phyloP scores from a whole-genome alignment of 805 yeast species.

The Teunomyces barrocoloradensis region DNA sequence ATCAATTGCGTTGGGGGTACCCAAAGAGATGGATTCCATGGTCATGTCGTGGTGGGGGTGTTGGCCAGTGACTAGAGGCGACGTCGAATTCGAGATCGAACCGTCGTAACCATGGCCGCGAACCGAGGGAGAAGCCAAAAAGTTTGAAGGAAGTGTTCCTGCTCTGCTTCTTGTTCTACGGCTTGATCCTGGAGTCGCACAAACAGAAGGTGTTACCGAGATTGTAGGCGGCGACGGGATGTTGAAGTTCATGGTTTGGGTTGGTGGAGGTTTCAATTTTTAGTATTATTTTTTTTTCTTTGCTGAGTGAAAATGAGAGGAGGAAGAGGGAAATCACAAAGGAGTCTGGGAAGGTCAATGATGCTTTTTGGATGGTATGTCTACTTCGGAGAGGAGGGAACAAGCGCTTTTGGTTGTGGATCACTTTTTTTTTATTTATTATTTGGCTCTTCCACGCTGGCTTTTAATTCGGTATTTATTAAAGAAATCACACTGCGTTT shows the following conservation, averaged over 20 bases:
- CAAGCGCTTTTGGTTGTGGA: no score
- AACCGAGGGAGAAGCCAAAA: slow-evolving; percentile 20
- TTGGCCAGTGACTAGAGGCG: slow-evolving; percentile 5
- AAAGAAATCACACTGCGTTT: background rate
- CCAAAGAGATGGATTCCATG: slow-evolving; percentile 19
- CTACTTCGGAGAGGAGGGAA: no score
- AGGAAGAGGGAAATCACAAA: background rate
- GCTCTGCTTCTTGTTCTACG: slow-evolving; percentile 60
- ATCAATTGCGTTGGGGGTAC: slow-evolving; percentile 17
- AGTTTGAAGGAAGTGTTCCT: slow-evolving; percentile 73
- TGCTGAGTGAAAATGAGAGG: background rate
- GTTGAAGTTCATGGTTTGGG: slow-evolving; percentile 3
- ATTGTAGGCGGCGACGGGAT: slow-evolving; percentile 32
- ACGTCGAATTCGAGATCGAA: slow-evolving; percentile 9
- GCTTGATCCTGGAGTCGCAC: slow-evolving; percentile 7
- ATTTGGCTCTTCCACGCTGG: no score
- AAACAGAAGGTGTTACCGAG: slow-evolving; percentile 28
- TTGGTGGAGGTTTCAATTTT: background rate
- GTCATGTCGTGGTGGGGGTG: slow-evolving; percentile 6
- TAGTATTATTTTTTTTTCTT: background rate
- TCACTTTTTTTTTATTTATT: no score
- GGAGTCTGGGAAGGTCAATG: background rate
- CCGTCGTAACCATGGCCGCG: background rate
- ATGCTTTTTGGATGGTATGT: no score
- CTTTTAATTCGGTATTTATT: no score